phyloP scores from a whole-genome alignment of 2,329 filamentous ascomycete species.

The Alternaria brassicae region DNA sequence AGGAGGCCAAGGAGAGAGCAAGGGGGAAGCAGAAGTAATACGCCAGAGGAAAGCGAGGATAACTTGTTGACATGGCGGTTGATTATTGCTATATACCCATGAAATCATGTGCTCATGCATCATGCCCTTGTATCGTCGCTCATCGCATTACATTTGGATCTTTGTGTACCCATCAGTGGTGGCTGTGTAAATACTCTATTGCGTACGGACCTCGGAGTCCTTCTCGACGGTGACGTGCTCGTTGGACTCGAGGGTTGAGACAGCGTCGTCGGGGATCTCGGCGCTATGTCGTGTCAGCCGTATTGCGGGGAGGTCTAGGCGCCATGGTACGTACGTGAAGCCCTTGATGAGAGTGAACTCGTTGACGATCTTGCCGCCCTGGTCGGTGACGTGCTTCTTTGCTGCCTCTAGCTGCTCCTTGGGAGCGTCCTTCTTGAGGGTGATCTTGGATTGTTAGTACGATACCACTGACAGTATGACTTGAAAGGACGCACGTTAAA shows the following conservation, averaged over 20 bases:
- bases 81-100: constrained; percentile 13
- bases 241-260: constrained; percentile 71
- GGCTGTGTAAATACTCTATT: constrained; percentile 60
- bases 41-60: not conserved
- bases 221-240: constrained; percentile 80
- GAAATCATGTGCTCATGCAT: constrained; percentile 6
- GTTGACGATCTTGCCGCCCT: constrained; percentile 84
- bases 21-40: constrained; percentile 7
- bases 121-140: not conserved
- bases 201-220: constrained; percentile 73
- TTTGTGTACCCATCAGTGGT: constrained; percentile 9
- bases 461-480: not conserved
- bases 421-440: constrained; percentile 75
- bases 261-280: constrained; percentile 70
- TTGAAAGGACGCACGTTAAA: constrained; percentile 21
- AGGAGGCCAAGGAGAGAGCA: constrained; percentile 5
- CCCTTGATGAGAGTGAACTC: constrained; percentile 90
- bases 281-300: constrained; percentile 62
- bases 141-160: constrained; percentile 9
- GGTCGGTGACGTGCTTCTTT: constrained; percentile 74
- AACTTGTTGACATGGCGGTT: not conserved
- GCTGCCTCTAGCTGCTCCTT: constrained; percentile 74
- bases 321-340: constrained; percentile 74
- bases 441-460: constrained; percentile 65
- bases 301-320: constrained; percentile 6